Conservation (phyloP, 805 yeast genomes). For the Danielia reshetovae region DNA sequence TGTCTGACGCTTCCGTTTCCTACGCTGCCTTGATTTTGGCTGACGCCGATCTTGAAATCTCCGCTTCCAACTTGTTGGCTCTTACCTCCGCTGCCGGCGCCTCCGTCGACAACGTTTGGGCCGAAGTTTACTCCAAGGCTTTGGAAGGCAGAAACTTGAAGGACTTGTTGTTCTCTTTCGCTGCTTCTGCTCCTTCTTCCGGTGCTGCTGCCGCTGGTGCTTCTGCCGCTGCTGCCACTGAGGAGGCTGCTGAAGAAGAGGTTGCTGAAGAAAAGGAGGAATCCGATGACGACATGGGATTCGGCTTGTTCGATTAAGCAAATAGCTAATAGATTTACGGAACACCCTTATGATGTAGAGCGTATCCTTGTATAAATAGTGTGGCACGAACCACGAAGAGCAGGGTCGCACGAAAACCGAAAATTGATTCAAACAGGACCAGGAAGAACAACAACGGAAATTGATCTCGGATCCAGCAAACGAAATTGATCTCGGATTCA, state of each 20-base stretch:
- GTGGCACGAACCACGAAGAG: no score
- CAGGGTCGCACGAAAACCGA: no score
- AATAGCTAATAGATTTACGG: no score
- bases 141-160: constrained; percentile 78
- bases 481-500: no score
- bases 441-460: no score
- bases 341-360: no score
- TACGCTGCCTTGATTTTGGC: constrained; percentile 99
- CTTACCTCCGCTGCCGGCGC: constrained; percentile 81
- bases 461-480: no score
- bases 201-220: constrained; percentile 30
- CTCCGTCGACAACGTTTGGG: constrained; percentile 77
- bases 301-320: constrained; percentile 29
- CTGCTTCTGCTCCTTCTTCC: constrained; percentile 46
- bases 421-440: no score
- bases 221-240: constrained; percentile 36
- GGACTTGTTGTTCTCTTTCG: constrained; percentile 60
- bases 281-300: constrained; percentile 27
- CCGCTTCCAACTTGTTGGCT: constrained; percentile 77
- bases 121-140: constrained; percentile 86
- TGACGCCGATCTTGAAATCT: constrained; percentile 93
- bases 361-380: no score
- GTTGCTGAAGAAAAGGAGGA: constrained; percentile 20
- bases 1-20: constrained; percentile 94
- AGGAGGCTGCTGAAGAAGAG: constrained; percentile 44